Base-by-base conservation (phyloP, 176 grass and related monocot species). In the Eleusine coracana region DNA sequence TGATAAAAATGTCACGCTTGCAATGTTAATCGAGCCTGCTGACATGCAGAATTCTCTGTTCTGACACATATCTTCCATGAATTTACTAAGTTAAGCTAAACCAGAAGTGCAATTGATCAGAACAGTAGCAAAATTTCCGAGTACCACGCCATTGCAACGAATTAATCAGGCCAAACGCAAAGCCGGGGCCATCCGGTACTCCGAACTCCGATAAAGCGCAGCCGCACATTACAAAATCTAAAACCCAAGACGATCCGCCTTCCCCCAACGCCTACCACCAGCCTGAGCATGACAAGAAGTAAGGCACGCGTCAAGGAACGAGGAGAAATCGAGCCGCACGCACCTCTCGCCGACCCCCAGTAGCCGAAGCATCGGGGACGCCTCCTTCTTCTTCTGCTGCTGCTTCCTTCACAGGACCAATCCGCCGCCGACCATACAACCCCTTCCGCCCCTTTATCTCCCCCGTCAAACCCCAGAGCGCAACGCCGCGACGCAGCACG, bases 331-430 rank as follows among this genome's bases (percentile, higher is more conserved):
- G 38, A 48, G 34, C 21, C 3, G 49, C 6, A 56, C 74, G 68
- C 76, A 94, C 91, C 91, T 94, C 87, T 85, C 82, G 68, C 89
- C 58, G 61, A 91, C 25, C 5, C 76, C 86, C 54, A 88, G 20
- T 65, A 93, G 80, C 70, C 91, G 77, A 58, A 86, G 76, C 91
- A 93, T 93, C 67, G 82, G 39, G 67, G 8, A 20, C 52, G 31
- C 74, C 78, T 69, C 8, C 66, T 0, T 12, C 52, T n/a, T 10
- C 77, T 25, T 7, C 80, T 34, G 0, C 52, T 10, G 20, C 64
- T 25, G 7, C 80, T 36, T 1, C 1, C 52, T 59, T 72, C 74
- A 86, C 49, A 37, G 50, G 61, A 68, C 17, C 50, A 83, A 61
- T 20, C 72, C 76, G 66, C 81, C 81, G 18, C 27, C 14, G 60